A percentile compares a stretch with the other conserved stretches of the same genome.
Evolutionary conservation across 2,329 filamentous ascomycete genomes (phyloP).

Genomic region (Thelonectria blattea): DNA sequence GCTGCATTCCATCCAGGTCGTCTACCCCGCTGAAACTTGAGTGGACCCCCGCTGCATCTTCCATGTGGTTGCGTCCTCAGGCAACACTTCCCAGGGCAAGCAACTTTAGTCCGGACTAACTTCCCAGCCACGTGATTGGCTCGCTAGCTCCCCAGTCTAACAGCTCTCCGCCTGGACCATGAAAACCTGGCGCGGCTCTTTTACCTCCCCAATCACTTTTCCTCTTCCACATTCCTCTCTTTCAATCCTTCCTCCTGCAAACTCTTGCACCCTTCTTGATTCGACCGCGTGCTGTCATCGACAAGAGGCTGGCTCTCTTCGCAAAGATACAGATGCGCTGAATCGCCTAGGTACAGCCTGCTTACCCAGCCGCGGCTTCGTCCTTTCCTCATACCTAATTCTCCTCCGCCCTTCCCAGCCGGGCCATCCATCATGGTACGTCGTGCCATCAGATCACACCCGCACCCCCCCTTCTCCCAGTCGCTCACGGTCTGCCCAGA

Average conservation of each 20-base stretch:
- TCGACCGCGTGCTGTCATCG: constrained; percentile 14
- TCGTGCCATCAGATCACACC: neutral
- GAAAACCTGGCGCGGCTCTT: constrained; percentile 29
- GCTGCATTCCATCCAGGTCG: no score
- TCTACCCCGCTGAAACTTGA: no score
- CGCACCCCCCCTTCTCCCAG: constrained; percentile 4
- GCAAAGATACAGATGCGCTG: constrained; percentile 33
- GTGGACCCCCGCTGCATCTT: neutral
- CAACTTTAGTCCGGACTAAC: constrained; percentile 19
- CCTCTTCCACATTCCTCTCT: constrained; percentile 26
- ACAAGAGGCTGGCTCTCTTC: constrained; percentile 34
- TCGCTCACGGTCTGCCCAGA: constrained; percentile 49
- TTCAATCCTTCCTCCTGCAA: constrained; percentile 14
- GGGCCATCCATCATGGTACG: constrained; percentile 34
- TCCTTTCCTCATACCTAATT: neutral
- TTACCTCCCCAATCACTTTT: constrained; percentile 36
- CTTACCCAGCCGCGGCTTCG: constrained; percentile 26
- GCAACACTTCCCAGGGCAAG: constrained; percentile 7
- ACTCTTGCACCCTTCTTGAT: constrained; percentile 10
- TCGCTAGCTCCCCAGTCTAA: constrained; percentile 15
- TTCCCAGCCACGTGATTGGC: constrained; percentile 31
- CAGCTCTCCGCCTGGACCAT: constrained; percentile 28
- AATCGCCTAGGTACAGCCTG: constrained; percentile 27
- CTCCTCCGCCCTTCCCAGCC: neutral
- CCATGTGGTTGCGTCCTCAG: constrained; percentile 14